Evolutionary conservation across 441 rosid genomes (phyloP), one percentile per base, ranked within the genome.

Genomic region (Flueggea neowawraea): DNA sequence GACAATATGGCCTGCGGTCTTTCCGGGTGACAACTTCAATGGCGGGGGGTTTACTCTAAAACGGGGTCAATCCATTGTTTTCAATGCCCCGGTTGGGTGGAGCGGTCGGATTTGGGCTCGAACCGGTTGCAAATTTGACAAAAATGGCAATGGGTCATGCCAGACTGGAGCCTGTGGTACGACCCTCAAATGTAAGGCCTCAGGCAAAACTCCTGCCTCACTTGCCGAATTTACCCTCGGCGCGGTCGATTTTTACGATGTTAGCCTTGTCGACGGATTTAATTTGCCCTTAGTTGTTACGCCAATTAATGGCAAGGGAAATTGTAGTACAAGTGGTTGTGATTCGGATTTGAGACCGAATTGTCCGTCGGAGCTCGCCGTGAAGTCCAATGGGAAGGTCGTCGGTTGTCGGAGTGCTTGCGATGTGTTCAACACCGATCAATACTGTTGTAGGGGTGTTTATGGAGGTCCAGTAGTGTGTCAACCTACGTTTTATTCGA

Each of bases 151-250:
- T 4, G 97, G 97, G 13, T 2, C 85, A 0, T 95, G 99, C 73
- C 79, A 80, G 49, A 95, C 99, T n/a, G 99, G 89, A 3, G 58
- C 77, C 48, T 95, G 99, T 9, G 96, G 96, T 12, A 39, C 75
- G 4, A 0, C 76, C 16, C 74, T 95, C 47, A 74, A 87, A 52
- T 95, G 99, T 44, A 33, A 39, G 11, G 85, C 71, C 57, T 75
- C 96, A 0, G 98, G 97, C 0, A 57, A 69, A 54, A 61, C 95
- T 31, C 99, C 99, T 0, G 88, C 85, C 6, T 77, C 99, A 11
- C 85, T 95, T 7, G 87, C 99, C 2, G 99, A 95, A 63, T 95
- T 95, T 67, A 91, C 99, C n/a, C 69, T 95, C 22, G 36, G 94
- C 0, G 7, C 67, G 0, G 0, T 55, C 0, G 90, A 95, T 59